phyloP scores from a whole-genome alignment of 768 basidiomycete genomes.

The Peribolospora baueri region DNA sequence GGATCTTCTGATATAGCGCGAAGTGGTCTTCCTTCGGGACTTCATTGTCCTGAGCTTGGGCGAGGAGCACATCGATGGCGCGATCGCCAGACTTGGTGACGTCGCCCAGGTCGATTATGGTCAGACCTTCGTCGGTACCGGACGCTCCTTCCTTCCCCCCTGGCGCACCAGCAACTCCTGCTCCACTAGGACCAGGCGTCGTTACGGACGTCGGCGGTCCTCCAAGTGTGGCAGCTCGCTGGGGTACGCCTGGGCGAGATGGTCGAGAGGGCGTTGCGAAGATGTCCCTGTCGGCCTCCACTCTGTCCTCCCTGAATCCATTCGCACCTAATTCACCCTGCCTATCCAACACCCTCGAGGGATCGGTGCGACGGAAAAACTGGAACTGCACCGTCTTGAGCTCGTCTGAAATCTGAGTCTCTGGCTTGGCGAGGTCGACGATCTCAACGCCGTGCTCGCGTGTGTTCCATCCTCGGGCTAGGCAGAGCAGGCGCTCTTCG shows the following conservation, averaged over 20 bases:
- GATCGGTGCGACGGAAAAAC: conserved; percentile 12
- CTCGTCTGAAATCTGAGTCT: conserved; percentile 11
- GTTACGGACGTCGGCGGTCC: no score
- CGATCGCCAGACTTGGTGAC: conserved; percentile 34
- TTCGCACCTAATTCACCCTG: no score
- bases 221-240: no score
- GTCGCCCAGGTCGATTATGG: conserved; percentile 16
- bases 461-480: conserved; percentile 57
- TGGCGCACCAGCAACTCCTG: no score
- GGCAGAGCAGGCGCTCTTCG: conserved; percentile 50
- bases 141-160: neutral
- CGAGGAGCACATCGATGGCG: conserved; percentile 52
- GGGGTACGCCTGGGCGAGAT: no score
- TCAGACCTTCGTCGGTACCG: conserved; percentile 14
- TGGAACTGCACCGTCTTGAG: conserved; percentile 14
- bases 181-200: no score
- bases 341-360: no score
- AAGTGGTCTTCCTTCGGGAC: conserved; percentile 66
- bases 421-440: conserved; percentile 36
- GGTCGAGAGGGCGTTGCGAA: no score
- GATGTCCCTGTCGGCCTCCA: no score
- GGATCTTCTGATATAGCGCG: conserved; percentile 64
- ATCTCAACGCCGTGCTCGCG: conserved; percentile 58
- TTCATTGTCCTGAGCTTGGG: conserved; percentile 38
- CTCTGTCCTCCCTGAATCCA: no score